Conservation (phyloP, 2,329 filamentous ascomycete genomes). For the Amylocarpus encephaloides region DNA sequence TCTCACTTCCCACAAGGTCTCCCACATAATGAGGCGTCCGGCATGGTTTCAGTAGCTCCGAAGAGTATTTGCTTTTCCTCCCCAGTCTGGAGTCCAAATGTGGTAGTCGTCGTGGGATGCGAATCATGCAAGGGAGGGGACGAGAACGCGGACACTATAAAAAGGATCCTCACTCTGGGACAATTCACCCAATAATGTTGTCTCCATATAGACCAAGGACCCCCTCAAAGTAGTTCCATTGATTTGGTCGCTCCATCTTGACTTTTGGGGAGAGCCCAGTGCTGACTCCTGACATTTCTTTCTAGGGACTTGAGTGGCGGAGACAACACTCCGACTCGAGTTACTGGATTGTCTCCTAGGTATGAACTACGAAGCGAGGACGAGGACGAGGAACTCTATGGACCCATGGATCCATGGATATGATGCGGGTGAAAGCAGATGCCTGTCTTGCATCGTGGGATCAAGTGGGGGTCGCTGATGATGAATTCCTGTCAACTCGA, state of each 20-base stretch:
- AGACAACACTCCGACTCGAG: conserved; percentile 8
- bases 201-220: neutral
- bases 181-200: neutral
- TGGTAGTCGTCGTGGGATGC: neutral
- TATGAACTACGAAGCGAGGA: conserved; percentile 5
- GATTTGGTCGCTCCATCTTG: neutral
- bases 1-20: neutral
- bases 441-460: conserved; percentile 14
- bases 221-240: neutral
- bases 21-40: conserved; percentile 3
- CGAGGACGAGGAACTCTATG: no score
- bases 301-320: conserved; percentile 7
- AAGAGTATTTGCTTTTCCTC: neutral
- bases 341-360: conserved; percentile 8
- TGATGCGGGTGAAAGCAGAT: conserved; percentile 11
- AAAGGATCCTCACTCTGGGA: neutral
- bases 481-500: conserved; percentile 4
- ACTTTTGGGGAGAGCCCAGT: no score
- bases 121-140: neutral
- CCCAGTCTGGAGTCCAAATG: neutral
- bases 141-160: neutral
- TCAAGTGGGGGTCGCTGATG: conserved; percentile 12
- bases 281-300: neutral
- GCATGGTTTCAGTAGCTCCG: neutral
- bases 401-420: no score